A percentile compares a stretch with the other conserved stretches of the same genome.
Conservation (phyloP, 2,329 filamentous ascomycete species). For the Penicillium sp. region DNA sequence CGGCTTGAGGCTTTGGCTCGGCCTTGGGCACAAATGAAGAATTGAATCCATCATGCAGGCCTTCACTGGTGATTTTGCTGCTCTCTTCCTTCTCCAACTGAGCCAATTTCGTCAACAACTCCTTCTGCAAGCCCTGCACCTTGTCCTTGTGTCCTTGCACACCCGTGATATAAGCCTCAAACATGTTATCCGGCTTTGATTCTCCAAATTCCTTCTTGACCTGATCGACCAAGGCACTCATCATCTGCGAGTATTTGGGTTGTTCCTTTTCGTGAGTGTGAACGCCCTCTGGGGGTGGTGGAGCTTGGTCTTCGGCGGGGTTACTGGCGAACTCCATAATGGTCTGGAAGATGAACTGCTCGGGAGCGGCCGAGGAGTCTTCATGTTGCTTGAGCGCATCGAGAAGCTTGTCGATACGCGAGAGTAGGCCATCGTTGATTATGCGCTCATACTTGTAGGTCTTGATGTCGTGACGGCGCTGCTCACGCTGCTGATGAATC, state of each 20-base stretch:
- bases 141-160: slow-evolving; percentile 75
- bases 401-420: slow-evolving; percentile 79
- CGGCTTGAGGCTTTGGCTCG: slow-evolving; percentile 47
- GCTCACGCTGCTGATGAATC: slow-evolving; percentile 87
- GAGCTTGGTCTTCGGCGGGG: slow-evolving; percentile 73
- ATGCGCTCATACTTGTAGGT: slow-evolving; percentile 86
- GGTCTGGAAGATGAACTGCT: slow-evolving; percentile 83
- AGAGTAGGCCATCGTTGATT: slow-evolving; percentile 87
- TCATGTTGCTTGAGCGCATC: slow-evolving; percentile 73
- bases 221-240: slow-evolving; percentile 92
- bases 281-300: slow-evolving; percentile 74
- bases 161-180: slow-evolving; percentile 75
- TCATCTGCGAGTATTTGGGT: slow-evolving; percentile 93
- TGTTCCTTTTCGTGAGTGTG: slow-evolving; percentile 72
- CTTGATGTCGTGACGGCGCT: slow-evolving; percentile 84
- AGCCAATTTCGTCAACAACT: slow-evolving; percentile 72
- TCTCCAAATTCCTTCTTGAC: slow-evolving; percentile 85
- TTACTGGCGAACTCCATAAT: slow-evolving; percentile 79
- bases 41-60: slow-evolving; percentile 85
- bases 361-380: slow-evolving; percentile 64
- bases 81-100: slow-evolving; percentile 82
- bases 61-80: slow-evolving; percentile 91
- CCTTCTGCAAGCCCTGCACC: slow-evolving; percentile 73
- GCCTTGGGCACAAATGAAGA: slow-evolving; percentile 76
- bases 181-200: slow-evolving; percentile 66